Conservation (phyloP, 1,139 yeast species). For the Sugiyamaella sp. region DNA sequence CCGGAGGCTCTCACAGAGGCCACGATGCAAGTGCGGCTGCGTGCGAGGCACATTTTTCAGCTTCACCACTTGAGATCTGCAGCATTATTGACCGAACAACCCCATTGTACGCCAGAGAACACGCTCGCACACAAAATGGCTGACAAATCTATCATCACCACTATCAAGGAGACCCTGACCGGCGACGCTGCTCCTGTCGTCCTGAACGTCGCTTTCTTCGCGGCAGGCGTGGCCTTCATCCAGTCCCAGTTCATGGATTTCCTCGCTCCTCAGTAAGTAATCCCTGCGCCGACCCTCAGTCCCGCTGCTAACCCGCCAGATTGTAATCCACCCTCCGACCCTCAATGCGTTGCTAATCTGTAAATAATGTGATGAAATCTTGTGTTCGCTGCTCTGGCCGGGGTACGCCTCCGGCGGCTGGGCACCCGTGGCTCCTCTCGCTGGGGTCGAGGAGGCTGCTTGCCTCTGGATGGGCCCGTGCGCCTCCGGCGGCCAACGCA, state of each 20-base stretch:
- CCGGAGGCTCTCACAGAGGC: neutral
- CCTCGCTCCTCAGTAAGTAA: conserved; percentile 45
- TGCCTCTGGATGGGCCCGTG: no score
- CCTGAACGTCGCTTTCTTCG: conserved; percentile 40
- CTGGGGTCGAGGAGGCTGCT: neutral
- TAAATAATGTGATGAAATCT: no score
- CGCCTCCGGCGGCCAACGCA: neutral
- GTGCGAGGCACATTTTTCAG: conserved; percentile 1
- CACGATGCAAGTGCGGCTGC: neutral
- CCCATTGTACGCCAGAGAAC: neutral
- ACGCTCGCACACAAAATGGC: conserved; percentile 27
- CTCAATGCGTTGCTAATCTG: neutral
- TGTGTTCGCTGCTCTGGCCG: no score
- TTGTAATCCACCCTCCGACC: neutral
- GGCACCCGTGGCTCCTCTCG: neutral
- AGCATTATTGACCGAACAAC: neutral
- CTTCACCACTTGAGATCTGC: conserved; percentile 1
- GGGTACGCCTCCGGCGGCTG: conserved; percentile 4
- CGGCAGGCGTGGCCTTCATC: conserved; percentile 45
- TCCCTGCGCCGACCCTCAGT: neutral
- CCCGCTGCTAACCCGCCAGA: neutral
- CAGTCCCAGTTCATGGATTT: conserved; percentile 46
- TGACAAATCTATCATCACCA: conserved; percentile 25
- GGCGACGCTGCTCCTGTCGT: conserved; percentile 35
- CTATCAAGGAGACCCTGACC: conserved; percentile 27